Base-by-base conservation (phyloP, 805 yeast genomes). In the Metschnikowia kunwiensis region DNA sequence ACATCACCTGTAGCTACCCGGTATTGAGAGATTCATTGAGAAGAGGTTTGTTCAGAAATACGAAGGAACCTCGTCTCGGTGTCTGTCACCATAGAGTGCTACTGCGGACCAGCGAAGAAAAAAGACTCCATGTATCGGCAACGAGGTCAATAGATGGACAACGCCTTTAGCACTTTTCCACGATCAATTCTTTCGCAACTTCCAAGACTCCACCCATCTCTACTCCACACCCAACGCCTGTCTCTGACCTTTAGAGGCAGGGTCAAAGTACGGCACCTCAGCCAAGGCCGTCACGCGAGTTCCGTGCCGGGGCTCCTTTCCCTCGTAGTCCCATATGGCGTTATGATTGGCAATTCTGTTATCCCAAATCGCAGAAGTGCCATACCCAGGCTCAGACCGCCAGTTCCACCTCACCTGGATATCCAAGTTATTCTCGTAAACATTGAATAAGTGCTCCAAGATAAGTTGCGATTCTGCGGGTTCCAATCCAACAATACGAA, bases 351-450 rank as follows among this genome's bases (percentile, higher is more conserved):
- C 61, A 32, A 72, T 48, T 53, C 82, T 60, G 60, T 77, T 77
- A 49, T 77, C 82, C 81, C 82, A 77, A 20, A 75, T 46, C 5
- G 78, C 81, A 23, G 75, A 60, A 23, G 76, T 68, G 22, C 76
- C 75, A 10, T 52, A 52, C 4, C 72, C 72, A 11, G 27, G 26
- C 28, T 34, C 24, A 20, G 43, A 31, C 17, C 17, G 30, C 43
- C 43, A 39, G 40, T 39, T 39, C 31, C 31, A 39, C 14, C 43
- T 22, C 24, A 40, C 43, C 57, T 75, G 80, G 37, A 74, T 67
- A 46, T 76, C 81, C 35, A 70, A 68, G 51, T 72, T 70, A 49
- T 30, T 38, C 32, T 38, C 42, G 26, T 34, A 38, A 13, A 38
- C 26, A 12, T 12, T 7, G 32, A 21, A 38, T 38, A 38, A 38